Evolutionary conservation across 371 early-diverging fungal genomes (phyloP).

Genomic region (Amoeboaphelidium protococcarum): DNA sequence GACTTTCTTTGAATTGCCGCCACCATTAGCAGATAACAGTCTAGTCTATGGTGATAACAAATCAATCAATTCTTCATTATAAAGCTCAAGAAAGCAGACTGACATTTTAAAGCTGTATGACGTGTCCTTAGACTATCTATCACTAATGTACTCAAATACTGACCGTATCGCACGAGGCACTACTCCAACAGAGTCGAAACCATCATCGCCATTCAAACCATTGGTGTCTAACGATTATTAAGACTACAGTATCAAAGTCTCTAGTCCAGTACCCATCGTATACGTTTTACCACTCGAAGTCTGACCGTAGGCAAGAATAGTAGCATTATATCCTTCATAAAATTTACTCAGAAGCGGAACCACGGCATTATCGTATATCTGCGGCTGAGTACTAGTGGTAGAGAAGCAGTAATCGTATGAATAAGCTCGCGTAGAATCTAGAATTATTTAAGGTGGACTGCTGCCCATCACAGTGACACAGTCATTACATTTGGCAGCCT

Average conservation of each 20-base stretch:
- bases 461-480: background rate
- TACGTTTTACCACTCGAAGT: slow-evolving; percentile 71
- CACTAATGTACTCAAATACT: slow-evolving; percentile 36
- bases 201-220: background rate
- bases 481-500: background rate
- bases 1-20: too few relatives aligned
- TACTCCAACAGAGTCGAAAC: slow-evolving; percentile 27
- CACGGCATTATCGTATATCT: slow-evolving; percentile 38
- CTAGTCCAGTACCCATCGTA: slow-evolving; percentile 90
- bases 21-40: too few relatives aligned
- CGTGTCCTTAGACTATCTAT: slow-evolving; percentile 6
- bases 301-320: slow-evolving; percentile 18
- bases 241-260: slow-evolving; percentile 23
- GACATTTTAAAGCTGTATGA: slow-evolving; percentile 18
- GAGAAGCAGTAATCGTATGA: slow-evolving; percentile 56
- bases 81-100: slow-evolving; percentile 73
- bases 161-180: slow-evolving; percentile 62
- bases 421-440: background rate
- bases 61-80: slow-evolving; percentile 91
- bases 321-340: slow-evolving; percentile 44
- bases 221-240: slow-evolving; percentile 18
- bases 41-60: slow-evolving; percentile 30
- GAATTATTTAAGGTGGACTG: background rate
- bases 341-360: slow-evolving; percentile 49
- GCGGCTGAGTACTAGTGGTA: slow-evolving; percentile 32